These are phyloP conservation scores for Candida sojae DNA, from an alignment of 1,139 yeast genomes.

Conservation along the genomic window DNA sequence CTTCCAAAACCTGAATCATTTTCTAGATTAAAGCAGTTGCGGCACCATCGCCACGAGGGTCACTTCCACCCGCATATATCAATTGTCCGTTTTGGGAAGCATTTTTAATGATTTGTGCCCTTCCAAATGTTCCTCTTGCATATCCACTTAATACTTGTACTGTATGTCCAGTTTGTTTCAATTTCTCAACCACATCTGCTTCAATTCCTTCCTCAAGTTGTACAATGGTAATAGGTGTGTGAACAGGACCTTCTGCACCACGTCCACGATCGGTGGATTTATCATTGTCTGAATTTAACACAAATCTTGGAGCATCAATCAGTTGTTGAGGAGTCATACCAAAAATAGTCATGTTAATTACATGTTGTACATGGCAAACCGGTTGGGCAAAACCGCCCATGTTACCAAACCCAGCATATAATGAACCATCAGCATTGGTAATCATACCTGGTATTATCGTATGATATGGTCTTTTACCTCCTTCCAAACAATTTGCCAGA, in stretches of 20 bases:
- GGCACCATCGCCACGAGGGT: slow-evolving; percentile 80
- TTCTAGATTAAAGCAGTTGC: slow-evolving; percentile 37
- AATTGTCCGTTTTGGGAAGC: slow-evolving; percentile 39
- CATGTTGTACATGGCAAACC: slow-evolving; percentile 81
- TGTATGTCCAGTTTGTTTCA: slow-evolving; percentile 59
- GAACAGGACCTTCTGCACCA: slow-evolving; percentile 70
- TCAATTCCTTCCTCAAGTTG: slow-evolving; percentile 67
- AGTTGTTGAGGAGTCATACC: slow-evolving; percentile 74
- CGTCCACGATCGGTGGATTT: slow-evolving; percentile 51
- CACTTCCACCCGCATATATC: slow-evolving; percentile 73
- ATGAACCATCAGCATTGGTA: slow-evolving; percentile 32
- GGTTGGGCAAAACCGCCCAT: slow-evolving; percentile 93
- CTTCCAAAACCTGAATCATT: background rate
- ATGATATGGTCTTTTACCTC: slow-evolving; percentile 77
- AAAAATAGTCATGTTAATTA: slow-evolving; percentile 62
- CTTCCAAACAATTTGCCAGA: slow-evolving; percentile 62
- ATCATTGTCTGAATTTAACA: slow-evolving; percentile 55
- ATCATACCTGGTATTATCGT: slow-evolving; percentile 86
- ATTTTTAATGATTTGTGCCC: slow-evolving; percentile 73
- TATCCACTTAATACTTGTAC: slow-evolving; percentile 49
- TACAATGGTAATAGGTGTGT: slow-evolving; percentile 59
- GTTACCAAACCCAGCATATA: slow-evolving; percentile 75
- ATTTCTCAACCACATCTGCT: slow-evolving; percentile 39
- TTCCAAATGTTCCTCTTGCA: slow-evolving; percentile 54
- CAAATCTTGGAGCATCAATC: slow-evolving; percentile 73